A percentile compares a stretch with the other conserved stretches of the same genome.
These are phyloP conservation scores for Patellifolia procumbens DNA, from an alignment of 179 eudicot genomes.

Conservation along the genomic window DNA sequence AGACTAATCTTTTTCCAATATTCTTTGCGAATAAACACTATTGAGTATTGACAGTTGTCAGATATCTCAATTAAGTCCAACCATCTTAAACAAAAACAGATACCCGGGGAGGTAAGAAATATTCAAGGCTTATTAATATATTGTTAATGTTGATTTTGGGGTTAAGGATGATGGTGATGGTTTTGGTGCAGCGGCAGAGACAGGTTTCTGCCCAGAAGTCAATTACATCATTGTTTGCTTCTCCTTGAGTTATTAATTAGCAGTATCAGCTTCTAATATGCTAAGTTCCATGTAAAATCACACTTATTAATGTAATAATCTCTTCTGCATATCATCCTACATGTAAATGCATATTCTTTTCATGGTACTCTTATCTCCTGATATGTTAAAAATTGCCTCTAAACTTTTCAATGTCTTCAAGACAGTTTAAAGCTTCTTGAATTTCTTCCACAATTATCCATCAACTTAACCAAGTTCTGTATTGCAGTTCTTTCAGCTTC, in stretches of 20 bases:
- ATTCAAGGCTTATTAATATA: no score
- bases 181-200: no score
- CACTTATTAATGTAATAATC: not conserved
- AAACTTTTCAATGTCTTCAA: not conserved
- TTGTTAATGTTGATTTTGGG: no score
- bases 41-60: no score
- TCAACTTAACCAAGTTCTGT: slow-evolving; percentile 14
- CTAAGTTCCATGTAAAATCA: not conserved
- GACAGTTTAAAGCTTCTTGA: not conserved
- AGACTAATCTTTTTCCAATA: no score
- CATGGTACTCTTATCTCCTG: not conserved
- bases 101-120: no score
- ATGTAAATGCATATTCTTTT: not conserved
- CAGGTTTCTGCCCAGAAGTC: no score
- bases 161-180: no score
- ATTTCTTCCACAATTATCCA: not conserved
- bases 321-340: not conserved
- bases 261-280: no score
- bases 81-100: no score
- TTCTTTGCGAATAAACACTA: no score
- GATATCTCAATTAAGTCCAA: no score
- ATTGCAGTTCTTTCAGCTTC: slow-evolving; percentile 82
- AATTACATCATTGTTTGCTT: not conserved
- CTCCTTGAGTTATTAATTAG: not conserved
- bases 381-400: not conserved